These are phyloP conservation scores for Cucumis hystrix DNA, from an alignment of 306 rosid species.

Conservation along the genomic window DNA sequence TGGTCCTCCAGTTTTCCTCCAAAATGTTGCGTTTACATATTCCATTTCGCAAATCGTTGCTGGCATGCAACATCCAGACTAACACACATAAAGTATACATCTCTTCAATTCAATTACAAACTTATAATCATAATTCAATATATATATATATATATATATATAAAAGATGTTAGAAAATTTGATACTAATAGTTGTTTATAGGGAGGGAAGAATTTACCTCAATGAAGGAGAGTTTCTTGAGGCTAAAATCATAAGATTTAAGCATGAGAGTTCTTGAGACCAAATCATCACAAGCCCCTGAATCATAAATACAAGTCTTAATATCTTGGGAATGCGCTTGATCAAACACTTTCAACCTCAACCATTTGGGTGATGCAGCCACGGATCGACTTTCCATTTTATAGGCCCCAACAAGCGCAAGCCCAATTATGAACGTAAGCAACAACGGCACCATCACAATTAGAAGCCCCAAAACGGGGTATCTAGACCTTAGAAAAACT, in stretches of 20 bases:
- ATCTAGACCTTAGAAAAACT: background rate
- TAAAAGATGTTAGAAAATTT: no score
- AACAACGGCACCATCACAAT: conserved; percentile 9
- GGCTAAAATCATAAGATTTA: conserved; percentile 11
- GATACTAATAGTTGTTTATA: no score
- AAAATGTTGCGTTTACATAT: conserved; percentile 20
- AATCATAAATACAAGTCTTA: conserved; percentile 13
- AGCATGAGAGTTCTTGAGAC: background rate
- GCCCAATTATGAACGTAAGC: conserved; percentile 14
- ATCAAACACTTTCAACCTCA: conserved; percentile 6
- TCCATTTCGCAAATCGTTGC: conserved; percentile 14
- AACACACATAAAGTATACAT: background rate
- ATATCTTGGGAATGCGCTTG: conserved; percentile 6
- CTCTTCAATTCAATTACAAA: background rate
- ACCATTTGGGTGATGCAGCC: conserved; percentile 20
- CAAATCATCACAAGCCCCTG: conserved; percentile 10
- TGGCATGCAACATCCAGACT: conserved; percentile 25
- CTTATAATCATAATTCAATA: no score
- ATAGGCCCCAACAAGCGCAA: conserved; percentile 12
- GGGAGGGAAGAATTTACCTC: conserved; percentile 4
- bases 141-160: no score
- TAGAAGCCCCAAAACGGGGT: conserved; percentile 13
- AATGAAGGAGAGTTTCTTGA: background rate
- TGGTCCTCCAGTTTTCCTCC: background rate
- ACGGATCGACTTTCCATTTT: conserved; percentile 9